Conservation (phyloP, 495 filamentous ascomycete genomes). For the Jackrogersella minutella region DNA sequence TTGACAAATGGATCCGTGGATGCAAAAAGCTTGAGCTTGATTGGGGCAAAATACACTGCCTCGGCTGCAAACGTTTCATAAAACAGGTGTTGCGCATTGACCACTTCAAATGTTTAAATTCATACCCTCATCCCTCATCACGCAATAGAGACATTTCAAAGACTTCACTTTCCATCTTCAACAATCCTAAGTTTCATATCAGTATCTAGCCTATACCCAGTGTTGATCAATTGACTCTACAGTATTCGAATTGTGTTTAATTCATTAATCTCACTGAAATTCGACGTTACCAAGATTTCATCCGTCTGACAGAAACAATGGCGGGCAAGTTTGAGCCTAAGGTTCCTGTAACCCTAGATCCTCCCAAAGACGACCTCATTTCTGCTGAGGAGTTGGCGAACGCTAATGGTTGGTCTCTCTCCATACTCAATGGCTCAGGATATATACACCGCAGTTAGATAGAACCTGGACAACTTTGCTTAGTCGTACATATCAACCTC, state of each 20-base stretch:
- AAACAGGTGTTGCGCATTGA: not conserved
- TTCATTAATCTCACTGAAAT: not conserved
- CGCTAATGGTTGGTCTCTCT: constrained; percentile 73
- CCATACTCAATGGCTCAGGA: not conserved
- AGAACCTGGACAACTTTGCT: not conserved
- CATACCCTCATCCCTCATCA: not conserved
- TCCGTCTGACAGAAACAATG: constrained; percentile 47
- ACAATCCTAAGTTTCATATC: not conserved
- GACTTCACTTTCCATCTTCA: not conserved
- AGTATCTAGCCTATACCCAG: too few species aligned
- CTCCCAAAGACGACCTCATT: constrained; percentile 89
- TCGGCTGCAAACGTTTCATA: not conserved
- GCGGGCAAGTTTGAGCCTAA: constrained; percentile 85
- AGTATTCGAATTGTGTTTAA: too few species aligned
- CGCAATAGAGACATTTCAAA: not conserved
- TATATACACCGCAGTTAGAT: not conserved
- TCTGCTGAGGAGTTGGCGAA: constrained; percentile 74
- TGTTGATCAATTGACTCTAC: too few species aligned
- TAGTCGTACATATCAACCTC: not conserved
- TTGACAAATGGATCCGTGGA: too few species aligned
- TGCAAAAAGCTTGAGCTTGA: too few species aligned
- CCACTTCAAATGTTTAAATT: not conserved
- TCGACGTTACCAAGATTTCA: not conserved
- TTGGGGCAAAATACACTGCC: too few species aligned
- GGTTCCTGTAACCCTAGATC: constrained; percentile 77